Evolutionary conservation across 1,284 basidiomycete genomes (phyloP), one percentile per base, ranked within the genome.

Genomic region (Cutaneotrichosporon sp.): DNA sequence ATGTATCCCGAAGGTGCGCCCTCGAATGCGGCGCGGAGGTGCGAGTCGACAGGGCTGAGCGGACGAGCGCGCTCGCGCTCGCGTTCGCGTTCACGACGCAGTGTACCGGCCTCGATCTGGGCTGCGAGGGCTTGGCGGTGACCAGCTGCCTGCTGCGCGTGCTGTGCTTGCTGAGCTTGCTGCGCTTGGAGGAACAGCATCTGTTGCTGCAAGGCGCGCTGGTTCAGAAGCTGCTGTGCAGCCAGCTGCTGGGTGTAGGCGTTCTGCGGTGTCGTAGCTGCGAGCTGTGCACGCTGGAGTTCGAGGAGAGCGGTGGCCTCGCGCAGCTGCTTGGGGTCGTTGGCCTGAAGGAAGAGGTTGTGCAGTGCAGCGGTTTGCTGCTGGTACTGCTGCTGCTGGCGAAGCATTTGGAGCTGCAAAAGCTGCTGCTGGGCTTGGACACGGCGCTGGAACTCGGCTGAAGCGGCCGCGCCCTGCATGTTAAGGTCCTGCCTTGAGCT

Each of bases 1-100:
- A 54, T 54, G 35, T 53, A 54, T 25, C 48, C 54, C 10, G 49
- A 42, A 9, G 60, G 51, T 10, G 59, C 63, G 45, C 54, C 51
- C 49, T 66, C 67, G 38, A 67, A 67, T 12, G 63, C 53, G 1
- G 66, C 61, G 39, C 65, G 55, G 27, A 65, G 25, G 4, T 62
- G 60, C 10, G 56, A 46, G 34, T 63, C 57, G 37, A 66, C 57
- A 3, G 47, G 51, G 47, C 55, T 59, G 6, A 59, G 38, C 1
- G 51, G 51, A 33, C 50, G 52, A 35, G 46, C 32, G 29, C 49
- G 53, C 49, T 54, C 51, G 3, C 55, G 49, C 38, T 59, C 57
- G 20, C 57, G 53, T 10, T 58, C 56, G 16, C 56, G 41, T 37
- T 59, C 57, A 4, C 57, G 51, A 11, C 57, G 57, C 9, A 59